Evolutionary conservation across 108 stramenopile genomes (phyloP), one percentile per base, ranked within the genome.

Genomic region (Skeletonema potamos): DNA sequence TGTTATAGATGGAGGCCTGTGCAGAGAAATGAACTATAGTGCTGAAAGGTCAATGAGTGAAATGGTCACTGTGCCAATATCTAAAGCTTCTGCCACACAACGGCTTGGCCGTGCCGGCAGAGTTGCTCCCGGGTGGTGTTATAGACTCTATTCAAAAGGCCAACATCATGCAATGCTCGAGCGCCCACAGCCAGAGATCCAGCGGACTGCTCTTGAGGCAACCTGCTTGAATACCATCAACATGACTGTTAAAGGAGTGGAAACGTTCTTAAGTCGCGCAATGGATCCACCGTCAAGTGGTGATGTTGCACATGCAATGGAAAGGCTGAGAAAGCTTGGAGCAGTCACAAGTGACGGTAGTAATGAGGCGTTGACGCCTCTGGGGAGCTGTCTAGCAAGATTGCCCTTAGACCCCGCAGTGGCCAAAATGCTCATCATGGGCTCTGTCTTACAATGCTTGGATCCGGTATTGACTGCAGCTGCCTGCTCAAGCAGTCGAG

Each of bases 1-100:
- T 65, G 97, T 99, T 8, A 88, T 99, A n/a, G 98, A 99, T 82
- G 96, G 97, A 30, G 98, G 98, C 4, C 96, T 99, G 64, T 88
- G 86, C 56, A 97, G 96, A 71, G 93, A 95, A 62, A 98, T 95
- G 68, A 95, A 87, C 10, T 99, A 85, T 81, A 97, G 96, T 75
- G 69, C 97, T 11, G 97, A 97, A 78, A 73, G 94, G 39, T 93
- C 95, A 2, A 98, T 99, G 97, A 96, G 96, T 83, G 85, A 87
- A 8, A 85, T 99, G 48, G 89, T 95, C 44, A 96, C 97, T 26
- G 89, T 90, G 6, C 97, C 98, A 30, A 96, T 94, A 66, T 96
- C 95, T 44, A 93, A 96, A 66, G 97, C 97, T 0, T 87, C 90
- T 3, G 96, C 96, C 11, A 64, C 87, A 30, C 96, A 98, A 81